Conservation (phyloP, 495 filamentous ascomycete species). For the Trichoderma virens region DNA sequence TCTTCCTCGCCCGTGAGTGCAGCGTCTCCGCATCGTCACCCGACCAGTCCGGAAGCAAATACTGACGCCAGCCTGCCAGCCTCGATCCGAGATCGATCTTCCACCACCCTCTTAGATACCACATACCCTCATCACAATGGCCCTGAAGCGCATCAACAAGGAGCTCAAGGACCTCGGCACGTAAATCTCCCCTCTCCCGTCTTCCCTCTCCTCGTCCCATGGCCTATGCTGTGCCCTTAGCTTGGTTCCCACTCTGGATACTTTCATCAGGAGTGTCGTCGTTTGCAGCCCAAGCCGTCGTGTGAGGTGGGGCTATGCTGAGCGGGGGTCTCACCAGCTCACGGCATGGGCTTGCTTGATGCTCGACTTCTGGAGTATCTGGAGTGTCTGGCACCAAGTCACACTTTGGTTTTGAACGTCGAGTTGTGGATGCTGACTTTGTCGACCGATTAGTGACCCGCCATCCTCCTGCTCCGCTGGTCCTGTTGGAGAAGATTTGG, state of each 20-base stretch:
- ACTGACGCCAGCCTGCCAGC: conserved; percentile 14
- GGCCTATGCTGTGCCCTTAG: background rate
- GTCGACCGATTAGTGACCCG: conserved; percentile 62
- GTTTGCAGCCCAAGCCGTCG: conserved; percentile 5
- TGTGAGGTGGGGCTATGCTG: conserved; percentile 25
- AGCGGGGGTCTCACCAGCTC: conserved; percentile 23
- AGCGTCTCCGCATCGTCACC: conserved; percentile 15
- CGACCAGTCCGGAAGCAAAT: conserved; percentile 14
- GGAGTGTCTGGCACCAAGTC: background rate
- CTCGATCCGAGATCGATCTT: conserved; percentile 19
- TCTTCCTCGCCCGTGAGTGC: conserved; percentile 8
- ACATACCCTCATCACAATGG: conserved; percentile 55
- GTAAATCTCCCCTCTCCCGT: conserved; percentile 48
- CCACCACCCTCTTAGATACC: conserved; percentile 15
- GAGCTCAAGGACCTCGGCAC: conserved; percentile 98
- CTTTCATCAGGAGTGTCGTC: background rate
- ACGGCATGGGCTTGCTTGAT: background rate
- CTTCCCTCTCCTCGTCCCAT: background rate
- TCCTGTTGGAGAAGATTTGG: conserved; percentile 93
- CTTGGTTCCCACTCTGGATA: background rate
- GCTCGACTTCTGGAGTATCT: background rate
- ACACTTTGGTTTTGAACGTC: background rate
- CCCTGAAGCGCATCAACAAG: conserved; percentile 99
- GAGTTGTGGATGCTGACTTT: conserved; percentile 32
- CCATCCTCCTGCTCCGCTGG: conserved; percentile 98